These are phyloP conservation scores for Cynanchum wilfordii DNA, from an alignment of 257 asterid species.

Conservation along the genomic window DNA sequence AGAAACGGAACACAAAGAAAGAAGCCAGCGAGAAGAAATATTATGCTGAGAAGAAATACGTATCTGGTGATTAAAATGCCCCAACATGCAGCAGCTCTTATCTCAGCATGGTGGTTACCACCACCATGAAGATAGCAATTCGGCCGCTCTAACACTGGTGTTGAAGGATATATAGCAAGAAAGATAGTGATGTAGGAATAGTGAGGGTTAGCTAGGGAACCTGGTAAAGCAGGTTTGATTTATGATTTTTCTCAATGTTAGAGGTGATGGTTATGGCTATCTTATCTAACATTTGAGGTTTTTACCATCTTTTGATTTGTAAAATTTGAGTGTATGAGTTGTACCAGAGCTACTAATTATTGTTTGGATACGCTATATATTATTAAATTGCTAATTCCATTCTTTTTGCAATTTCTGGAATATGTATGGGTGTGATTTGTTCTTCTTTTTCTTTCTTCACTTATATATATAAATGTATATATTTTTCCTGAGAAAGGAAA, in stretches of 20 bases:
- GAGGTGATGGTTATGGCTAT: background rate
- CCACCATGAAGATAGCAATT: background rate
- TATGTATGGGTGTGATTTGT: background rate
- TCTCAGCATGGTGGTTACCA: background rate
- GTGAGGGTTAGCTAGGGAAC: background rate
- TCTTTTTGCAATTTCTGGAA: background rate
- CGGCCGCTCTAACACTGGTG: background rate
- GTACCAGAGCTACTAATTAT: background rate
- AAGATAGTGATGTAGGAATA: background rate
- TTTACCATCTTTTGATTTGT: background rate
- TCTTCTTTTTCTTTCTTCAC: background rate
- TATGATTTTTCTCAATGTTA: no score
- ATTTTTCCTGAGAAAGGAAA: no score
- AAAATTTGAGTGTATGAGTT: background rate
- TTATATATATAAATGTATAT: no score
- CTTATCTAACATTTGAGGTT: background rate
- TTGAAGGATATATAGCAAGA: background rate
- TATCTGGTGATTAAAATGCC: conserved; percentile 50
- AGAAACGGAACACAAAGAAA: conserved; percentile 90
- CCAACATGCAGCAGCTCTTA: background rate
- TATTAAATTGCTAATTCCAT: conserved; percentile 1
- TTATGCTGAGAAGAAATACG: conserved; percentile 66
- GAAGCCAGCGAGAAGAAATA: conserved; percentile 85
- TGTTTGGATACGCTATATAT: background rate
- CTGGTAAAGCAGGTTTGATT: background rate